Conservation (phyloP, 495 filamentous ascomycete genomes). For the Beverwykella pulmonaria region DNA sequence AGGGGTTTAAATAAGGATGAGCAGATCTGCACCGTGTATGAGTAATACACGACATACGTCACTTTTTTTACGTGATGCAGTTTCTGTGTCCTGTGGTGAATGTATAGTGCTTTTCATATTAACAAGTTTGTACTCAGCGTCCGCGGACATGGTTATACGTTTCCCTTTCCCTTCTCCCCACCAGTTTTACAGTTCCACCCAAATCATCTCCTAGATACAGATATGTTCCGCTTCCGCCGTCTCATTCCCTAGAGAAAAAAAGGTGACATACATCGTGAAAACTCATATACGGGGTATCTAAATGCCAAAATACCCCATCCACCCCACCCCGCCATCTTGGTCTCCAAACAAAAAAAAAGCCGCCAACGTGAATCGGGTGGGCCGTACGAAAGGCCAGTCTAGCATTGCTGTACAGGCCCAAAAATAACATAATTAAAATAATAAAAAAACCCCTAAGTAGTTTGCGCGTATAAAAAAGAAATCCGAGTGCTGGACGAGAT, state of each 20-base stretch:
- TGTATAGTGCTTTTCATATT: not conserved
- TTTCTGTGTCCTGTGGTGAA: too few relatives aligned
- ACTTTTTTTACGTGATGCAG: too few relatives aligned
- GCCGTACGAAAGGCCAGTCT: constrained; percentile 1
- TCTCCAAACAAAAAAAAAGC: constrained; percentile 1
- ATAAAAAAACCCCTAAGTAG: too few relatives aligned
- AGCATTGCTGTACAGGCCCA: not conserved
- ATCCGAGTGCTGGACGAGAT: too few relatives aligned
- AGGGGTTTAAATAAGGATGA: too few relatives aligned
- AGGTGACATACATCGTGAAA: constrained; percentile 8
- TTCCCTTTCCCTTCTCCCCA: too few relatives aligned
- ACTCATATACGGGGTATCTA: constrained; percentile 18
- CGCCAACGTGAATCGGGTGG: not conserved
- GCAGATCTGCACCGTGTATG: too few relatives aligned
- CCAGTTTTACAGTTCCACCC: too few relatives aligned
- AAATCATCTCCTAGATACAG: too few relatives aligned
- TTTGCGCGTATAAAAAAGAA: too few relatives aligned
- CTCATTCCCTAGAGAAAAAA: not conserved
- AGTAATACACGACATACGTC: too few relatives aligned
- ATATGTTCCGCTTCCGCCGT: too few relatives aligned
- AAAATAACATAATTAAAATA: constrained; percentile 3
- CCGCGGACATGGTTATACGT: not conserved
- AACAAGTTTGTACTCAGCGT: not conserved
- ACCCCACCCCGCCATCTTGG: not conserved
- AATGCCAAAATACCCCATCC: not conserved